A percentile compares a stretch with the other conserved stretches of the same genome.
Conservation (phyloP, 345 rosid species). For the Noccaea caerulescens region DNA sequence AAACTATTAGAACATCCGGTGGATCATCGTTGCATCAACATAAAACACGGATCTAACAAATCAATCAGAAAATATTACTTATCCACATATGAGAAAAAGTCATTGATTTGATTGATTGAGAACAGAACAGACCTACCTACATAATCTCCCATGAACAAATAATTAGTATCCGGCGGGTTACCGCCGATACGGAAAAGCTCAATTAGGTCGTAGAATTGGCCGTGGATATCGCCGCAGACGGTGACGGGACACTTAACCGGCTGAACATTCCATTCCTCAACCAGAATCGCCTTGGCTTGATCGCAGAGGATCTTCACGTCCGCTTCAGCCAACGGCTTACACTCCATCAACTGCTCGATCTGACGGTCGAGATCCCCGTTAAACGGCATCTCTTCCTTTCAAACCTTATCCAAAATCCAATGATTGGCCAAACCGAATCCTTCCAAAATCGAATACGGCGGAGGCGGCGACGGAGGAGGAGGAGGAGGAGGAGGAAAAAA, state of each 20-base stretch:
- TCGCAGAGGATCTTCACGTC: slow-evolving; percentile 97
- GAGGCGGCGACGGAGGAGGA: not conserved
- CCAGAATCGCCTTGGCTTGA: slow-evolving; percentile 94
- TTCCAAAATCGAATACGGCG: slow-evolving; percentile 7
- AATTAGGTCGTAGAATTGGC: slow-evolving; percentile 95
- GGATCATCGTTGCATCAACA: not conserved
- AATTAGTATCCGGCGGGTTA: slow-evolving; percentile 93
- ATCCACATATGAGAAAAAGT: not conserved
- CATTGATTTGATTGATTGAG: not conserved
- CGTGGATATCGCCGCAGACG: slow-evolving; percentile 97
- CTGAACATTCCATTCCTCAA: slow-evolving; percentile 99
- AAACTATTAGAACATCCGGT: not conserved
- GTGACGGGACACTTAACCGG: slow-evolving; percentile 99
- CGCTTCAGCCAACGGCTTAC: slow-evolving; percentile 84
- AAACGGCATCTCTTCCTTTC: slow-evolving; percentile 59
- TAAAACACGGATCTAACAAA: slow-evolving; percentile 1
- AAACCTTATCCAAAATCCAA: not conserved
- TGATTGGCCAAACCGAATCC: not conserved
- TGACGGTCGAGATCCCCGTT: slow-evolving; percentile 97
- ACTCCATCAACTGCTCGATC: slow-evolving; percentile 98
- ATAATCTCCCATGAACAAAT: slow-evolving; percentile 99
- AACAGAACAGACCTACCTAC: slow-evolving; percentile 65
- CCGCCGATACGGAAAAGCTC: slow-evolving; percentile 99
- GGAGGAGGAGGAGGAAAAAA: not conserved
- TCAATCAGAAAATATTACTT: not conserved